Percentiles rank a stretch among this genome's conserved stretches.
Evolutionary conservation across 306 rosid species (phyloP).

Genomic region (Senna tora): DNA sequence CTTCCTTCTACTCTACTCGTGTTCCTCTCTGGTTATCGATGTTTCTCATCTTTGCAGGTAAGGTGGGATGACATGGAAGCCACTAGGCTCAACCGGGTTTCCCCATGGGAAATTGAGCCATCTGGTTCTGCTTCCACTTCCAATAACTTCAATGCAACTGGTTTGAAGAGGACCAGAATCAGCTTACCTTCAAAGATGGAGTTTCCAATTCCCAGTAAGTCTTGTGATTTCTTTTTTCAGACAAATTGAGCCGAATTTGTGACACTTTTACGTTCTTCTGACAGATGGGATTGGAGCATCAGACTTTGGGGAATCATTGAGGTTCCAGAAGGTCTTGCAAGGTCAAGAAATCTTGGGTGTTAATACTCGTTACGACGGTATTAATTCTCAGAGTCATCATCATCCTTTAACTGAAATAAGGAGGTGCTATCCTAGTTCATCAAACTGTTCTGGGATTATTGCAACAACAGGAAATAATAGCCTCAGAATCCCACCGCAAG

Average conservation of each 20-base stretch:
- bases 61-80: constrained; percentile 92
- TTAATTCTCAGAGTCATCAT: constrained; percentile 53
- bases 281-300: constrained; percentile 84
- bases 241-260: no score
- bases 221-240: background rate
- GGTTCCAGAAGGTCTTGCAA: constrained; percentile 99
- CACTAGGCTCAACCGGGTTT: constrained; percentile 82
- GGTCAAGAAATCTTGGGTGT: constrained; percentile 97
- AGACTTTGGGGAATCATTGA: constrained; percentile 92
- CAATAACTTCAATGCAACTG: constrained; percentile 60
- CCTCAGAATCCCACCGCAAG: constrained; percentile 52
- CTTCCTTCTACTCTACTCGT: no score
- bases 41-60: constrained; percentile 54
- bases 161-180: constrained; percentile 87
- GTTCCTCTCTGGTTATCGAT: background rate
- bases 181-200: constrained; percentile 63
- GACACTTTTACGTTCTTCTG: constrained; percentile 23
- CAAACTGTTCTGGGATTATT: constrained; percentile 57
- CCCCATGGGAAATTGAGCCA: constrained; percentile 98
- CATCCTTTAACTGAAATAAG: constrained; percentile 62
- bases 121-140: constrained; percentile 71
- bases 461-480: constrained; percentile 54
- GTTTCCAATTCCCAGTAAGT: constrained; percentile 76
- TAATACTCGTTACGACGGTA: constrained; percentile 62
- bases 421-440: constrained; percentile 69